A percentile compares a stretch with the other conserved stretches of the same genome.
These are phyloP conservation scores for Tulasnella sp. DNA, from an alignment of 768 basidiomycete species.

Conservation along the genomic window DNA sequence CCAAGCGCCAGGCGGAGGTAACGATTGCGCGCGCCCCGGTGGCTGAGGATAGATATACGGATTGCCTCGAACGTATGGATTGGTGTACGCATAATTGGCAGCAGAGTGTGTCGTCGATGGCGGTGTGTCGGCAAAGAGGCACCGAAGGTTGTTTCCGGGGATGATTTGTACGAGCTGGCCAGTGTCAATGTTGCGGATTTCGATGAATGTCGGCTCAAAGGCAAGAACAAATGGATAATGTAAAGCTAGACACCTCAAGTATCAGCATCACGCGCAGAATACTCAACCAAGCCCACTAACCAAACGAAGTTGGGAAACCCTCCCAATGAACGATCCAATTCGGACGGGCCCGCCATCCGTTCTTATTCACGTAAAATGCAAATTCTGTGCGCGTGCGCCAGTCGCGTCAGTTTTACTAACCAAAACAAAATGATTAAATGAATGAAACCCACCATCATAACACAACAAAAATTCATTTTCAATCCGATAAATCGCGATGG, in stretches of 20 bases:
- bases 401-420: neutral
- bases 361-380: constrained; percentile 97
- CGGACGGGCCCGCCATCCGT: constrained; percentile 79
- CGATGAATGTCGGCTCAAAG: constrained; percentile 93
- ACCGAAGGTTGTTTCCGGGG: constrained; percentile 80
- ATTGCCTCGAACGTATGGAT: constrained; percentile 4
- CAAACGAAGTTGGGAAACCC: constrained; percentile 87
- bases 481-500: constrained; percentile 94
- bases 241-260: constrained; percentile 57
- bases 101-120: constrained; percentile 55
- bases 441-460: constrained; percentile 71
- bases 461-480: constrained; percentile 95
- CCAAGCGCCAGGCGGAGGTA: neutral
- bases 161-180: constrained; percentile 91
- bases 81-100: neutral
- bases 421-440: neutral
- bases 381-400: constrained; percentile 61
- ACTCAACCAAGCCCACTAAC: constrained; percentile 43
- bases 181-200: constrained; percentile 91
- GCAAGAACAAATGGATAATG: constrained; percentile 96
- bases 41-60: constrained; percentile 9
- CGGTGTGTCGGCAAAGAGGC: constrained; percentile 90
- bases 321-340: constrained; percentile 98
- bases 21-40: neutral
- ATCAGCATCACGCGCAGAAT: neutral